Conservation (phyloP, 257 asterid species). For the Plantago elongata region DNA sequence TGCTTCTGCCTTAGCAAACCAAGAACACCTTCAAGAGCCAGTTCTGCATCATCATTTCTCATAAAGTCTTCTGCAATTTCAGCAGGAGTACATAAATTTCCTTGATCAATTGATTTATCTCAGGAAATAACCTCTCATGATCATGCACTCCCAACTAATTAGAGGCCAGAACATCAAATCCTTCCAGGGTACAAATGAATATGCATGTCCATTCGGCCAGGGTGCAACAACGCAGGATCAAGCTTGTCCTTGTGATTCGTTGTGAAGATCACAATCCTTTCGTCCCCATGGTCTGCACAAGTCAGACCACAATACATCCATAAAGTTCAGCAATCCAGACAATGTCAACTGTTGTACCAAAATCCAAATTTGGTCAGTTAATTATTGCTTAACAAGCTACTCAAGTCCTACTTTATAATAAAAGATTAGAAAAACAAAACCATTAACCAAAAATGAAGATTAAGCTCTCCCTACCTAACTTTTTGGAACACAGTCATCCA, state of each 20-base stretch:
- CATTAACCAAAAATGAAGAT: too few species aligned
- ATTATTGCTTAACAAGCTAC: too few species aligned
- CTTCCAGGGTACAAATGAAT: slow-evolving; percentile 49
- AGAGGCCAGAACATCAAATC: slow-evolving; percentile 50
- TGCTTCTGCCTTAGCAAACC: slow-evolving; percentile 44
- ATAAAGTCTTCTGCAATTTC: slow-evolving; percentile 77
- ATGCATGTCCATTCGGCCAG: slow-evolving; percentile 87
- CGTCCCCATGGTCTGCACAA: slow-evolving; percentile 89
- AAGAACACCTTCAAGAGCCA: slow-evolving; percentile 53
- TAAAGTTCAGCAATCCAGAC: slow-evolving; percentile 72
- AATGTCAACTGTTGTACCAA: slow-evolving; percentile 47
- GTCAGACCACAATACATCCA: slow-evolving; percentile 80
- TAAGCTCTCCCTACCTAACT: too few species aligned
- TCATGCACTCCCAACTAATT: slow-evolving; percentile 49
- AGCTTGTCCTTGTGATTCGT: slow-evolving; percentile 76
- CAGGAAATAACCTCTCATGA: slow-evolving; percentile 28
- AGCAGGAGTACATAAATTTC: slow-evolving; percentile 55
- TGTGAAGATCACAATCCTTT: slow-evolving; percentile 65
- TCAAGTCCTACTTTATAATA: too few species aligned
- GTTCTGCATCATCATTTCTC: slow-evolving; percentile 57
- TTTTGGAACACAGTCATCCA: not conserved
- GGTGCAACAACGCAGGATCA: slow-evolving; percentile 71
- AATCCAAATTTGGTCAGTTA: not conserved
- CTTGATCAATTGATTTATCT: slow-evolving; percentile 39
- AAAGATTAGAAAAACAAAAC: too few species aligned